Base-by-base conservation (phyloP, 306 rosid species). In the Castanea sativa region DNA sequence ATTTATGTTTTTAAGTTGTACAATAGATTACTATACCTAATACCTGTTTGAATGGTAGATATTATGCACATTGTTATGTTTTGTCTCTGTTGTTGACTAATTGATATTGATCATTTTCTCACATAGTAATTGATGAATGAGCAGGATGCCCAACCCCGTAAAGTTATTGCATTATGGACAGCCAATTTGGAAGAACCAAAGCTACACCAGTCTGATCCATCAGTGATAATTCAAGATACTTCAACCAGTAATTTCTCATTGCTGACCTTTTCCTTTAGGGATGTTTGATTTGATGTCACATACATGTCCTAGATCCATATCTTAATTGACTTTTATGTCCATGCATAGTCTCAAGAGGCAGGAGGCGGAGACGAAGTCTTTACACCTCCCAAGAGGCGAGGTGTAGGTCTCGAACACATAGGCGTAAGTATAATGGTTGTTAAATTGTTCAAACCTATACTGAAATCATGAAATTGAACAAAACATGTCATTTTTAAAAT, bases 101-200 rank as follows among this genome's bases (percentile, higher is more conserved):
- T 74, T 25, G 73, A 52, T 71, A 51, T 76, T 83, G 71, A 43
- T 51, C 23, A 41, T 75, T 8, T 69, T 78, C 76, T 52, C 53
- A 33, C 25, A 29, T 53, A 19, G 45, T 57, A 25, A 73, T 19
- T 19, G 79, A 73, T 73, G 72, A 82, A 86, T 84, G 86, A 55
- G 78, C 93, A 95, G 99, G 98, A 93, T 0, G 94, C 98, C 19
- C 87, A 30, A 73, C 99, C 99, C 7, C 93, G 93, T 5, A 77
- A 85, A 32, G 73, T 96, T 69, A 73, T 90, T 85, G 83, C 90
- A 69, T 79, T 96, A 76, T 96, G 98, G 98, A 91, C 87, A 83
- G 92, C 95, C 79, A 85, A 90, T 79, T 87, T 96, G 86, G 94
- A 90, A 53, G 93, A 90, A 86, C 88, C 93, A 64, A 96, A 90